Percentiles rank a stretch among this genome's conserved stretches.
Evolutionary conservation across 208 protist genomes (phyloP).

Genomic region (Trichomonas gallinae): DNA sequence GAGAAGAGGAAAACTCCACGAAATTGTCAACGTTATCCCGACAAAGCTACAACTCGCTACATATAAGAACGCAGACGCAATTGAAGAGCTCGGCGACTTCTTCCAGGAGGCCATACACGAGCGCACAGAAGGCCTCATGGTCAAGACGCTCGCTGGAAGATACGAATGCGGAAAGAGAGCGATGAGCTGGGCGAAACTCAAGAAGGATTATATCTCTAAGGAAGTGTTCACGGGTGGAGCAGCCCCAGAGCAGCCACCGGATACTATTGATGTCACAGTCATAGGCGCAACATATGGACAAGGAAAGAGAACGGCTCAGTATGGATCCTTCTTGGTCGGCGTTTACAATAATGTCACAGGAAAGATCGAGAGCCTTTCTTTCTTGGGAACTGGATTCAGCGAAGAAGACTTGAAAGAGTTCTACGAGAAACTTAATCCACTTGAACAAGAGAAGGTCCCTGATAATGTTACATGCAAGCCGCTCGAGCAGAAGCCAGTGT

Average conservation of each 20-base stretch:
- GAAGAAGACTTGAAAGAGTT: constrained; percentile 69
- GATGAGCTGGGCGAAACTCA: constrained; percentile 85
- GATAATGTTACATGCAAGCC: background rate
- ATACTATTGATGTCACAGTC: constrained; percentile 95
- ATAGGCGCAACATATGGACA: constrained; percentile 69
- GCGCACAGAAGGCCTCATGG: constrained; percentile 86
- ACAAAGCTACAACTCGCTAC: constrained; percentile 1
- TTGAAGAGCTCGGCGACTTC: constrained; percentile 75
- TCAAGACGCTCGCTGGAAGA: constrained; percentile 71
- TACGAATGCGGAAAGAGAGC: constrained; percentile 88
- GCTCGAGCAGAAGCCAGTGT: constrained; percentile 60
- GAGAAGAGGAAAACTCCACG: constrained; percentile 59
- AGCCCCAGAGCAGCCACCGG: constrained; percentile 94
- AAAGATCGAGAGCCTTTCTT: constrained; percentile 87
- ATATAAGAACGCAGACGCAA: constrained; percentile 41
- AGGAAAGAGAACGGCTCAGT: constrained; percentile 80
- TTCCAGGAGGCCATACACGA: constrained; percentile 65
- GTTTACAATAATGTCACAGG: constrained; percentile 77
- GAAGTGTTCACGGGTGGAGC: constrained; percentile 36
- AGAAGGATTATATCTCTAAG: constrained; percentile 24
- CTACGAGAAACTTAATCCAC: constrained; percentile 35
- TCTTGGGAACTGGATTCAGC: constrained; percentile 83
- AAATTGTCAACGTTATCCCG: constrained; percentile 25
- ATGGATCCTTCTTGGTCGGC: constrained; percentile 88
- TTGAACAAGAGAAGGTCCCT: background rate